Conservation (phyloP, 78 protist genomes). For the Dictyostelium firmibasis region DNA sequence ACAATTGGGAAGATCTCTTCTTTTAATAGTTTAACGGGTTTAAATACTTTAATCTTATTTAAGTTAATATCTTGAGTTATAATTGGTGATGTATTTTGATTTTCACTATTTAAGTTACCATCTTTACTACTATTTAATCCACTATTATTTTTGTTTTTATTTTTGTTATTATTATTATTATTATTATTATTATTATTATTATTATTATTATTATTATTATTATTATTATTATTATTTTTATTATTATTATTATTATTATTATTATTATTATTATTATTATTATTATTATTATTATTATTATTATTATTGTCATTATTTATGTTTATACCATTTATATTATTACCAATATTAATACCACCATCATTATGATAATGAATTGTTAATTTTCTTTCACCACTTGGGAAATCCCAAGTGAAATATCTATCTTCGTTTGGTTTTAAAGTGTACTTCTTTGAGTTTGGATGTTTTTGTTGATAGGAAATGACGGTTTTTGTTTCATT, state of each 20-base stretch:
- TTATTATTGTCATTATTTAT: neutral
- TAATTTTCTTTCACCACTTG: conserved; percentile 40
- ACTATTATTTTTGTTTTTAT: neutral
- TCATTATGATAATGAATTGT: neutral
- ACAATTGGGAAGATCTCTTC: conserved; percentile 39
- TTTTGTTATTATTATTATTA: no score
- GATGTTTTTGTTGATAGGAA: conserved; percentile 14
- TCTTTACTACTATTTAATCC: no score
- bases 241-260: no score
- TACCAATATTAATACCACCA: neutral
- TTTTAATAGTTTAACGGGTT: conserved; percentile 33
- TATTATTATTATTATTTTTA: no score
- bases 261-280: no score
- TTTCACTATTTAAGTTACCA: neutral
- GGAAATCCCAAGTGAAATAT: conserved; percentile 71
- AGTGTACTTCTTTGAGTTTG: conserved; percentile 29
- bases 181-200: no score
- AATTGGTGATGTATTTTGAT: neutral
- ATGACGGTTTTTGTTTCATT: conserved; percentile 12
- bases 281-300: neutral
- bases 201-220: no score
- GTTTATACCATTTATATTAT: neutral
- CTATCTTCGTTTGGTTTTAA: neutral
- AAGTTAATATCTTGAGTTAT: conserved; percentile 22
- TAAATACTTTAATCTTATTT: conserved; percentile 66